phyloP scores from a whole-genome alignment of 495 filamentous ascomycete genomes.

The Cryomyces antarcticus region DNA sequence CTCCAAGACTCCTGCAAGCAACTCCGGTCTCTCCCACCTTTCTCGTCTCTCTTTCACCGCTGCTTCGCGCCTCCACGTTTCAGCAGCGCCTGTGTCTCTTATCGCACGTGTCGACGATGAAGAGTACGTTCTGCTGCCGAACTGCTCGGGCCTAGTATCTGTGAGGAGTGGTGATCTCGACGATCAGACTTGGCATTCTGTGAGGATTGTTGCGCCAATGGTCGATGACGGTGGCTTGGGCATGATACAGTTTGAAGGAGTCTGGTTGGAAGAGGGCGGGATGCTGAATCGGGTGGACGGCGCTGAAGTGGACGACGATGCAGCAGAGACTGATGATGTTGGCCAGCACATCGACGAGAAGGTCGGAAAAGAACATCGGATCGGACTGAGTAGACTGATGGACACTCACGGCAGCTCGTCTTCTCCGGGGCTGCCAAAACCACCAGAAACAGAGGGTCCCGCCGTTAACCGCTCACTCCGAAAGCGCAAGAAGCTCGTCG shows the following conservation, averaged over 20 bases:
- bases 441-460: background rate
- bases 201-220: slow-evolving; percentile 21
- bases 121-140: slow-evolving; percentile 18
- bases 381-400: background rate
- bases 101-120: slow-evolving; percentile 18
- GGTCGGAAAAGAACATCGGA: slow-evolving; percentile 10
- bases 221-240: slow-evolving; percentile 13
- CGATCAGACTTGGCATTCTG: slow-evolving; percentile 9
- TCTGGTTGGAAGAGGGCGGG: slow-evolving; percentile 20
- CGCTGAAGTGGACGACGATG: slow-evolving; percentile 10
- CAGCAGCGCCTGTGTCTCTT: slow-evolving; percentile 17
- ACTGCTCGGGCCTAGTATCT: slow-evolving; percentile 12
- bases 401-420: background rate
- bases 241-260: slow-evolving; percentile 18
- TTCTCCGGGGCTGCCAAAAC: background rate
- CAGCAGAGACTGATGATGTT: slow-evolving; percentile 8
- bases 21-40: background rate
- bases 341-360: background rate
- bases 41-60: slow-evolving; percentile 13
- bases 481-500: slow-evolving; percentile 14
- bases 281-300: slow-evolving; percentile 12
- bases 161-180: slow-evolving; percentile 13
- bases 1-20: background rate
- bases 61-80: slow-evolving; percentile 7
- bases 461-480: background rate